Percentiles rank a stretch among this genome's conserved stretches.
Conservation (phyloP, 495 filamentous ascomycete genomes). For the Cercophora sp. region DNA sequence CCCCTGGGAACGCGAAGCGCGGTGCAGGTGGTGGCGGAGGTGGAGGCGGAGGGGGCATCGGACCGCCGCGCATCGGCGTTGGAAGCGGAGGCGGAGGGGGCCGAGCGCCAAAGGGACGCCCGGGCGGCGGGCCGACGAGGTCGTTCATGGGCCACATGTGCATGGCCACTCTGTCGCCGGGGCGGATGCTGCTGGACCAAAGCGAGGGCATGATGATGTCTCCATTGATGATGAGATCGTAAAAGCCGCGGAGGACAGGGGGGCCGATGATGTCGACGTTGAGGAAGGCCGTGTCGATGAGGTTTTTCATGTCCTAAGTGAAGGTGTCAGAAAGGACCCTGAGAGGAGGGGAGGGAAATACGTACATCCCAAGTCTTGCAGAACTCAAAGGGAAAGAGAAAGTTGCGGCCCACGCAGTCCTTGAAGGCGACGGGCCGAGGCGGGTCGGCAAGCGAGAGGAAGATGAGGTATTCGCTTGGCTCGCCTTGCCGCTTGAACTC, state of each 20-base stretch:
- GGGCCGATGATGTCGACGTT: not conserved
- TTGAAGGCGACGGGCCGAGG: not conserved
- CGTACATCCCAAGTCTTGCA: not conserved
- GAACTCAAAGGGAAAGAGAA: not conserved
- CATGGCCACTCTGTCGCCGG: not conserved
- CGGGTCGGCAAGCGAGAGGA: not conserved
- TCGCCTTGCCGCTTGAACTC: not conserved
- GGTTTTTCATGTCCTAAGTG: not conserved
- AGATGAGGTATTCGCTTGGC: not conserved
- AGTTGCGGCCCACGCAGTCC: not conserved
- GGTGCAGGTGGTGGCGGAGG: not conserved
- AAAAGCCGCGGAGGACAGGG: not conserved
- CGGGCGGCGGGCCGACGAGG: not conserved
- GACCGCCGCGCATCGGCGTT: too few species aligned
- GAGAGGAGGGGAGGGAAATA: not conserved
- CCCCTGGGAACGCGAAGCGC: not conserved
- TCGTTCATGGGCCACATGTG: constrained; percentile 4
- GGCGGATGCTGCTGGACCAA: not conserved
- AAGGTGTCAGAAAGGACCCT: not conserved
- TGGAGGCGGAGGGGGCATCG: not conserved
- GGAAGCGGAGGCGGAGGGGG: not conserved
- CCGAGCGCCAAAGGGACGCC: not conserved
- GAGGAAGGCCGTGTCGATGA: not conserved
- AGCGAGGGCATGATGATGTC: not conserved
- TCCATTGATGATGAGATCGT: not conserved